phyloP scores from a whole-genome alignment of 2,329 filamentous ascomycete genomes.

The Metarhizium robertsii region DNA sequence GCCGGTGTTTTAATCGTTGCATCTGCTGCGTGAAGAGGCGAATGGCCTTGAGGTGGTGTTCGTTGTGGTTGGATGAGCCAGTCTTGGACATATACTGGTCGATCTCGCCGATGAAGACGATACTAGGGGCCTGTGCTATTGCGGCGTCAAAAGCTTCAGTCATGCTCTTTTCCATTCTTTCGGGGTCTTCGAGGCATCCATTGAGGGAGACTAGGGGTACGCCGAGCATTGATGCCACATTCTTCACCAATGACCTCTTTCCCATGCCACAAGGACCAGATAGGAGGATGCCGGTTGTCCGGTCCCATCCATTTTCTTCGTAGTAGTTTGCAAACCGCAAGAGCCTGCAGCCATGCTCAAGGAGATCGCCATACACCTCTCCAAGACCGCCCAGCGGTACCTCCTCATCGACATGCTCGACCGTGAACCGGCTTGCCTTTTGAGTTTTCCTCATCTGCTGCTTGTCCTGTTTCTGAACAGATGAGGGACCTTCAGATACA shows the following conservation, averaged over 20 bases:
- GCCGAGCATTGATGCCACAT: conserved; percentile 60
- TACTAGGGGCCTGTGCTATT: conserved; percentile 72
- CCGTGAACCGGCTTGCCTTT: conserved; percentile 20
- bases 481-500: neutral
- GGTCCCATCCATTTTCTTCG: conserved; percentile 8
- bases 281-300: conserved; percentile 51
- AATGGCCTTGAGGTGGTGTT: conserved; percentile 84
- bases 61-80: conserved; percentile 69
- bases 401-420: conserved; percentile 17
- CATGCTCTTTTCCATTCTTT: conserved; percentile 29
- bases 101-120: conserved; percentile 88
- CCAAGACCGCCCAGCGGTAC: conserved; percentile 20
- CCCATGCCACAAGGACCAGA: conserved; percentile 75
- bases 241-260: conserved; percentile 69
- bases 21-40: conserved; percentile 78
- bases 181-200: conserved; percentile 26
- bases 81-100: conserved; percentile 72
- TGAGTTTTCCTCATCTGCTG: conserved; percentile 19
- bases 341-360: conserved; percentile 5
- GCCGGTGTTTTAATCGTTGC: conserved; percentile 64
- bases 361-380: conserved; percentile 15
- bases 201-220: conserved; percentile 59
- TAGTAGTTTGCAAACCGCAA: conserved; percentile 15
- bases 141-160: conserved; percentile 59
- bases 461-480: conserved; percentile 17